Evolutionary conservation across 495 filamentous ascomycete genomes (phyloP).

Genomic region (Penicillium herquei): DNA sequence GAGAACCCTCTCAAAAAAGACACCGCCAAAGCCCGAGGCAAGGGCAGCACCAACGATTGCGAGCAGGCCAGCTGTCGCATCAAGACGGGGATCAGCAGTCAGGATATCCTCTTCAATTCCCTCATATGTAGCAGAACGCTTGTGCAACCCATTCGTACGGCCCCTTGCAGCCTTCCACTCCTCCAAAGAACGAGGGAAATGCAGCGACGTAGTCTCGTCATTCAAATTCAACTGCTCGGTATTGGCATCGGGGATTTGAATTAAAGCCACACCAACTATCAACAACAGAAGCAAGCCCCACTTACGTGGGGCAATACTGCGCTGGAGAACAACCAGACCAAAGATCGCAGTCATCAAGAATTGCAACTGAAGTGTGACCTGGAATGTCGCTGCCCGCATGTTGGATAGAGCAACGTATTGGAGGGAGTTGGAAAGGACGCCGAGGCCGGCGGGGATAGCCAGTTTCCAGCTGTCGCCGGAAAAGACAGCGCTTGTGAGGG

Average conservation of each 20-base stretch:
- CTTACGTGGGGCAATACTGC: slow-evolving; percentile 64
- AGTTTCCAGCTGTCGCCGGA: slow-evolving; percentile 96
- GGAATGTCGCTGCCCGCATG: slow-evolving; percentile 86
- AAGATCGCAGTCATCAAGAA: slow-evolving; percentile 91
- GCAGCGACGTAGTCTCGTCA: slow-evolving; percentile 50
- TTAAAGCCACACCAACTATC: slow-evolving; percentile 78
- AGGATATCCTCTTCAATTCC: slow-evolving; percentile 83
- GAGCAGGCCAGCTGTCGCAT: slow-evolving; percentile 70
- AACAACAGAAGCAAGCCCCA: slow-evolving; percentile 82
- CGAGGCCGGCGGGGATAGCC: slow-evolving; percentile 83
- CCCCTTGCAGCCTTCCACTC: slow-evolving; percentile 49
- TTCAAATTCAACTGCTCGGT: slow-evolving; percentile 49
- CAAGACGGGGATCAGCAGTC: slow-evolving; percentile 62
- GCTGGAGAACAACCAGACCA: slow-evolving; percentile 70
- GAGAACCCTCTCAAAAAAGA: slow-evolving; percentile 94
- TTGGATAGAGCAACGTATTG: slow-evolving; percentile 93
- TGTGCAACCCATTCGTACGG: slow-evolving; percentile 46
- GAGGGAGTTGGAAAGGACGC: slow-evolving; percentile 85
- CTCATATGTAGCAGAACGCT: slow-evolving; percentile 92
- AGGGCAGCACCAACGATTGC: slow-evolving; percentile 74
- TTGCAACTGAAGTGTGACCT: slow-evolving; percentile 90
- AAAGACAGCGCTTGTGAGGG: slow-evolving; percentile 78
- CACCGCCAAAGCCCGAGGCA: slow-evolving; percentile 79
- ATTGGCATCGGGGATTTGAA: slow-evolving; percentile 67
- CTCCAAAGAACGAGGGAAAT: slow-evolving; percentile 70